Base-by-base conservation (phyloP, 2,329 filamentous ascomycete genomes). In the Exophiala xenobiotica region DNA sequence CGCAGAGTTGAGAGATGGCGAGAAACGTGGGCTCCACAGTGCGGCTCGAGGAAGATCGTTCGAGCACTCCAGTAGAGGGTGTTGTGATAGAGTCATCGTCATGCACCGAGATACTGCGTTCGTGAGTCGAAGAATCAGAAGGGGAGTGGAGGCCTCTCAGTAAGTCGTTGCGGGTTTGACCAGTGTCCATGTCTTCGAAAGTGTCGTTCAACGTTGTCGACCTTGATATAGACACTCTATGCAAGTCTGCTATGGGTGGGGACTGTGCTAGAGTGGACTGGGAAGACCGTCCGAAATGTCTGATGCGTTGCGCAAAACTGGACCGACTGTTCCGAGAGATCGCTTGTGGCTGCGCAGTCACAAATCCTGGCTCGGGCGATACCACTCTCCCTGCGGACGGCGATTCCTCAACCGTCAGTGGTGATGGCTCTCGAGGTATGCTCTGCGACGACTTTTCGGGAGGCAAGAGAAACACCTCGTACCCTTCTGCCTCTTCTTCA, bases 401-500 rank as follows among this genome's bases (percentile, higher is more conserved):
- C 23, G 43, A 26, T 6, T 43, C 38, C 24, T 47, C 26, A 2
- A 38, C 20, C 12, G 24, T 44, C 4, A 31, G 22, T 18, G 42
- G 31, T 4, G 45, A 20, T 24, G 45, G 39, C 23, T 47, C 41
- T 6, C 41, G 42, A 23, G 43, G 38, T 24, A 23, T 4, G n/a
- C 14, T 31, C 6, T 37, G 41, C 1, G 27, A 42, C 18, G 23
- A 11, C 22, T 42, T 48, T 44, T 55, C 47, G 2, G 47, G 37
- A 19, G 58, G 56, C 5, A 51, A 33, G 12, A 61, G 44, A 37
- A 61, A 61, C 4, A 53, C 39, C 41, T 55, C 43, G 31, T 57
- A 52, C 6, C 56, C 58, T 51, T 61, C 53, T 5, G 56, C 58
- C 33, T 52, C 51, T 31, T 58, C 58, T 23, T 55, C 49, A 26